Base-by-base conservation (phyloP, 2,329 filamentous ascomycete species). In the Fusarium sp. region DNA sequence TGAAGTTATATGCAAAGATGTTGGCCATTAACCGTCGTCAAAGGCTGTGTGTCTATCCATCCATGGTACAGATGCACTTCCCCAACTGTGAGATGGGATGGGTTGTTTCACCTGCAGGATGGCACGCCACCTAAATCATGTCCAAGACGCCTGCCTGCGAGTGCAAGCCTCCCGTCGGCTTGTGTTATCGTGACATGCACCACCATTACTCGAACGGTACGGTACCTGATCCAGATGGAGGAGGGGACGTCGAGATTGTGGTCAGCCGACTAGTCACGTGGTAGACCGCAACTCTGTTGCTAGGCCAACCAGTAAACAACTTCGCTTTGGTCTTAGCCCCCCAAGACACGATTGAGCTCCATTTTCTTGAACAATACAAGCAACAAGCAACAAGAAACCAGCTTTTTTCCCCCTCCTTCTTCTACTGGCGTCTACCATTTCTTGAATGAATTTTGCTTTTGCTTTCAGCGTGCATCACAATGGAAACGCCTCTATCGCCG, bases 401-500 rank as follows among this genome's bases (percentile, higher is more conserved):
- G 16, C 20, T 64, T 57, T 40, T 40, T 55, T 57, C 53, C 51
- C 51, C 23, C 31, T 46, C 40, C 23, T 33, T 51, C 53, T 44
- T 40, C 23, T 20, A 31, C 56, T 54, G 38, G 38, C 42, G 36
- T 20, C 36, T 62, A 64, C 56, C 20, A 55, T 40, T 65, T 44
- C 58, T 64, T 58, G 20, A 61, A 65, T 67, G 57, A 55, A 20
- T 49, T 62, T 54, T 58, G 27, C 31, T 46, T 67, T 68, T 67
- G 60, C 42, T 67, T 69, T 68, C 61, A 70, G 67, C 62, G 65
- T 59, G 55, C 56, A 65, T 62, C 67, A 74, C 59, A 56, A 75
- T 76, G 74, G 67, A 71, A 63, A 70, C 72, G 53, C 74, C 74
- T 61, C 64, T 76, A 50, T 74, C 74, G 38, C 73, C 72, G 23